Conservation (phyloP, 1,139 yeast species). For the Komagataea norvegica region DNA sequence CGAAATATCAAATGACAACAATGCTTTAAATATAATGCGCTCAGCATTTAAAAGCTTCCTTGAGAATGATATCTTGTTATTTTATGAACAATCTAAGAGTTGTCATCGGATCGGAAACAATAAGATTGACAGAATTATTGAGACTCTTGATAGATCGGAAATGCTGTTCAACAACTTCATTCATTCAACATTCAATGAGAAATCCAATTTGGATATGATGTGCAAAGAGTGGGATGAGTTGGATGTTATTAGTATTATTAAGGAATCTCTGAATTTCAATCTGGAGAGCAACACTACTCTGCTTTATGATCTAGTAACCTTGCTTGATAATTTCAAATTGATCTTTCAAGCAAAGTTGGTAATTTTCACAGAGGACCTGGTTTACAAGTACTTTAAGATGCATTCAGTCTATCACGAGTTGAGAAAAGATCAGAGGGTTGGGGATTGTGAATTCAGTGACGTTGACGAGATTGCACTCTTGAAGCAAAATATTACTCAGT, state of each 20-base stretch:
- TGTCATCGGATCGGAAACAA: neutral
- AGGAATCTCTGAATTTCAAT: constrained; percentile 1
- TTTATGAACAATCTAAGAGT: neutral
- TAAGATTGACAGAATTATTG: neutral
- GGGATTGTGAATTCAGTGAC: neutral
- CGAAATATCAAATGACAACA: too few relatives aligned
- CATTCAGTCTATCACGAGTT: neutral
- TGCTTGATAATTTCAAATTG: constrained; percentile 1
- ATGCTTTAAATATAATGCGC: constrained; percentile 1
- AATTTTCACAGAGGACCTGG: constrained; percentile 4
- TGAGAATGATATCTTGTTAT: constrained; percentile 2
- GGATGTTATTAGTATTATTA: constrained; percentile 3
- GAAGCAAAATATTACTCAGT: constrained; percentile 15
- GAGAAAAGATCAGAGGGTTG: neutral
- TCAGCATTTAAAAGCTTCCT: constrained; percentile 4
- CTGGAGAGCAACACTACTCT: constrained; percentile 1
- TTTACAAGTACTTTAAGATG: constrained; percentile 6
- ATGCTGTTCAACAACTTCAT: constrained; percentile 5
- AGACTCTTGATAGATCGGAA: constrained; percentile 3
- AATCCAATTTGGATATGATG: constrained; percentile 1
- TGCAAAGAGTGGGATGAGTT: constrained; percentile 7
- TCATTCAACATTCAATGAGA: neutral
- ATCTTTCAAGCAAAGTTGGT: constrained; percentile 1
- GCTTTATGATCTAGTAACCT: constrained; percentile 1
- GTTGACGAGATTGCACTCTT: constrained; percentile 1